Evolutionary conservation across 2,329 filamentous ascomycete genomes (phyloP).

Genomic region (Talaromyces sp.): DNA sequence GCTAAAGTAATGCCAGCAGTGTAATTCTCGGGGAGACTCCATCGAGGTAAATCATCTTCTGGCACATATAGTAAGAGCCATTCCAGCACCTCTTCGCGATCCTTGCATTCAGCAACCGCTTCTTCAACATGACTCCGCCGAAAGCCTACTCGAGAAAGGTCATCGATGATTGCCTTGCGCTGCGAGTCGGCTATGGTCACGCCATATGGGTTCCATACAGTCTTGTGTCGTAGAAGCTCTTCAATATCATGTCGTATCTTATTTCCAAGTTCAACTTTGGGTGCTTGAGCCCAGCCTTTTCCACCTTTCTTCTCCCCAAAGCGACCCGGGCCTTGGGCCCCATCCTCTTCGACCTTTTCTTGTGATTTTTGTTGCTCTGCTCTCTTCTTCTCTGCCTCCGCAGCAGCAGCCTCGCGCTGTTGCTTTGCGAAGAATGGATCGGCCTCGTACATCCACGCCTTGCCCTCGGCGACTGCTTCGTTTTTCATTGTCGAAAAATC

Average conservation of each 20-base stretch:
- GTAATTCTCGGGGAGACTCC: conserved; percentile 89
- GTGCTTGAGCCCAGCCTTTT: conserved; percentile 76
- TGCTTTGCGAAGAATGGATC: conserved; percentile 82
- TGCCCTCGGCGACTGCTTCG: conserved; percentile 70
- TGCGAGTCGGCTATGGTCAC: conserved; percentile 60
- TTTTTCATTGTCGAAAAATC: conserved; percentile 80
- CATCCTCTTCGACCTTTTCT: conserved; percentile 59
- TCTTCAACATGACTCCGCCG: conserved; percentile 86
- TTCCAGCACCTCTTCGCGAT: conserved; percentile 86
- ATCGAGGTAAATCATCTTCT: conserved; percentile 89
- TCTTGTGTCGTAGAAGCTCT: conserved; percentile 68
- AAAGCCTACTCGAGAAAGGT: conserved; percentile 77
- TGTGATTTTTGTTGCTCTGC: conserved; percentile 61
- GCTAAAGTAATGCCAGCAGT: conserved; percentile 84
- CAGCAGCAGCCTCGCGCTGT: conserved; percentile 75
- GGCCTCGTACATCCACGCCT: conserved; percentile 87
- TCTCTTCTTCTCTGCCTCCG: conserved; percentile 72
- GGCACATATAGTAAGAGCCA: conserved; percentile 97
- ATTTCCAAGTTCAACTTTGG: conserved; percentile 89
- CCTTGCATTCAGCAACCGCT: conserved; percentile 80
- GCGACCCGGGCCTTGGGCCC: conserved; percentile 41
- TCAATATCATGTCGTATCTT: conserved; percentile 77
- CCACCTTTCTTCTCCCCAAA: conserved; percentile 44
- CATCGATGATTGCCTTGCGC: conserved; percentile 61
- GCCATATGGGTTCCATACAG: conserved; percentile 81